Evolutionary conservation across 1,284 basidiomycete genomes (phyloP).

Genomic region (Trichosporon coremiiforme): DNA sequence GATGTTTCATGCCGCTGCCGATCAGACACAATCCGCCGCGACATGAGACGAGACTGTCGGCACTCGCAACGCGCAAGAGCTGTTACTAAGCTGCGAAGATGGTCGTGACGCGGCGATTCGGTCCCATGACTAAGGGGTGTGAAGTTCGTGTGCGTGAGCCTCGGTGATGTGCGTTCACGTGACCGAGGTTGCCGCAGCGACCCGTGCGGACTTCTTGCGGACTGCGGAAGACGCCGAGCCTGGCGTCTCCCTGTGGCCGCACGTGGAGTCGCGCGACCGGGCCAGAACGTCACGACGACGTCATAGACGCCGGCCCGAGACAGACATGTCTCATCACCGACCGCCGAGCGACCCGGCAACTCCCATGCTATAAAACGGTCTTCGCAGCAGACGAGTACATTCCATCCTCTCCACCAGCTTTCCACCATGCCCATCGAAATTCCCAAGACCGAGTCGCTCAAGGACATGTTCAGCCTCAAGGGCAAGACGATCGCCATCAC

Average conservation of each 20-base stretch:
- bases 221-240: background rate
- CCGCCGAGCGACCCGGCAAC: background rate
- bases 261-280: too few relatives aligned
- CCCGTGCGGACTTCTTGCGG: background rate
- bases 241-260: background rate
- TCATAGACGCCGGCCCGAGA: background rate
- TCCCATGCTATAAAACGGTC: background rate
- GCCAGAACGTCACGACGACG: background rate
- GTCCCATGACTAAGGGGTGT: too few relatives aligned
- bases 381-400: background rate
- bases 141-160: too few relatives aligned
- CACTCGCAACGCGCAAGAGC: too few relatives aligned
- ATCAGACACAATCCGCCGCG: too few relatives aligned
- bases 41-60: too few relatives aligned
- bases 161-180: background rate
- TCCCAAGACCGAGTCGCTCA: background rate
- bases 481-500: constrained; percentile 17
- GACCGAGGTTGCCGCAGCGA: background rate
- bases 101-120: too few relatives aligned
- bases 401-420: too few relatives aligned
- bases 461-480: constrained; percentile 14
- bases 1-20: too few relatives aligned
- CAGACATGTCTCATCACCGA: background rate
- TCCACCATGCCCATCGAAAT: background rate
- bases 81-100: too few relatives aligned